Conservation (phyloP, 768 basidiomycete genomes). For the Floccularia luteovirens region DNA sequence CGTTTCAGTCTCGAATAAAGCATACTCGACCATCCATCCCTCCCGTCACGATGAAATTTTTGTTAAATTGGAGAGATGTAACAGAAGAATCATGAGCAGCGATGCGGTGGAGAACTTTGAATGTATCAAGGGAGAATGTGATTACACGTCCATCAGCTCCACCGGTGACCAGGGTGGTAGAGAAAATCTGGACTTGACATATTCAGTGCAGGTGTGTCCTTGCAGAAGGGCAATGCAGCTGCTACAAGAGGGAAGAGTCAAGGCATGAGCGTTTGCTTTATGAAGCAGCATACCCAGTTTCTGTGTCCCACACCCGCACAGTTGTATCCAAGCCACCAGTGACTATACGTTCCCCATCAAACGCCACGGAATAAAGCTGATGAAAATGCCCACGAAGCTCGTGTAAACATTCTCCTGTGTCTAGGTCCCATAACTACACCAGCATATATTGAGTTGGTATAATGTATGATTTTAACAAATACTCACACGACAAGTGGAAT, state of each 20-base stretch:
- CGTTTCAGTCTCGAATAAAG: conserved; percentile 58
- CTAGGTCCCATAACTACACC: conserved; percentile 78
- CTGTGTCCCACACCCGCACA: conserved; percentile 84
- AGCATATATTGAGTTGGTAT: conserved; percentile 4
- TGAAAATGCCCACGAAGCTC: conserved; percentile 78
- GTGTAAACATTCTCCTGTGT: conserved; percentile 82
- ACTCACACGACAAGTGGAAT: conserved; percentile 75
- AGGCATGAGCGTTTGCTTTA: neutral
- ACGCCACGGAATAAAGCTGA: conserved; percentile 88
- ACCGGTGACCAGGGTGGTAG: conserved; percentile 66
- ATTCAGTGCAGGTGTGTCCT: conserved; percentile 91
- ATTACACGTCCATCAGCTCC: conserved; percentile 78
- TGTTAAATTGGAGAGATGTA: conserved; percentile 83
- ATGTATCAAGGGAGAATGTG: conserved; percentile 30
- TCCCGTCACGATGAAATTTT: conserved; percentile 72
- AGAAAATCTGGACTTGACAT: conserved; percentile 79
- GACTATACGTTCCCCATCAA: conserved; percentile 75
- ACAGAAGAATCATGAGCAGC: conserved; percentile 87
- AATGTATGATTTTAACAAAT: neutral
- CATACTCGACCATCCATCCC: conserved; percentile 83
- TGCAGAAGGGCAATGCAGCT: conserved; percentile 79
- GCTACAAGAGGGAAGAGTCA: conserved; percentile 26
- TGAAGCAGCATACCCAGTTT: conserved; percentile 58
- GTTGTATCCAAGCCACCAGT: conserved; percentile 93
- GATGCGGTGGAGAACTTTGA: conserved; percentile 50